Percentiles rank a stretch among this genome's conserved stretches.
Evolutionary conservation across 2,329 filamentous ascomycete genomes (phyloP).

Genomic region (Trichoderma aggressivum): DNA sequence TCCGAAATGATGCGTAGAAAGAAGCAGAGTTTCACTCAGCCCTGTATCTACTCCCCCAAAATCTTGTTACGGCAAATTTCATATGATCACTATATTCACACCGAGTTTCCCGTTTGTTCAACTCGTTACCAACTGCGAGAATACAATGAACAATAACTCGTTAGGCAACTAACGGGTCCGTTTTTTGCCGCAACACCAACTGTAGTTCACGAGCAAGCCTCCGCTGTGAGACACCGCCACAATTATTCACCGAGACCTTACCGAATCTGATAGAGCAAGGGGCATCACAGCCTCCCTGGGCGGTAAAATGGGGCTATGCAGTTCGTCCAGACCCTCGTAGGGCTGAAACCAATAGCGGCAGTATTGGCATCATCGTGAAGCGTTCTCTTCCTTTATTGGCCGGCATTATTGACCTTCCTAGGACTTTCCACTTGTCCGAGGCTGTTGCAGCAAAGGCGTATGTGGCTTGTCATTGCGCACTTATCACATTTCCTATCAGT

Average conservation of each 20-base stretch:
- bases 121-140: background rate
- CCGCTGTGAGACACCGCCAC: background rate
- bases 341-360: background rate
- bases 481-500: background rate
- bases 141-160: too few species aligned
- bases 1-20: background rate
- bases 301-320: background rate
- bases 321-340: background rate
- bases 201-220: too few species aligned
- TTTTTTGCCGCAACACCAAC: too few species aligned
- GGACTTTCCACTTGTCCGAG: background rate
- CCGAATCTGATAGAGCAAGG: background rate
- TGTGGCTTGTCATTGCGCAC: background rate
- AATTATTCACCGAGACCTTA: background rate
- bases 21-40: background rate
- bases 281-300: background rate
- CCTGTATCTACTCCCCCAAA: background rate
- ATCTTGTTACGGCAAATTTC: background rate
- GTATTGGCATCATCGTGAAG: background rate
- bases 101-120: background rate
- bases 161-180: too few species aligned
- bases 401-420: background rate
- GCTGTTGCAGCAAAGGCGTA: background rate
- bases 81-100: background rate
- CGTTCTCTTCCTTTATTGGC: background rate